Percentiles rank a stretch among this genome's conserved stretches.
Evolutionary conservation across 257 asterid genomes (phyloP).

Genomic region (Lycium ferocissimum): DNA sequence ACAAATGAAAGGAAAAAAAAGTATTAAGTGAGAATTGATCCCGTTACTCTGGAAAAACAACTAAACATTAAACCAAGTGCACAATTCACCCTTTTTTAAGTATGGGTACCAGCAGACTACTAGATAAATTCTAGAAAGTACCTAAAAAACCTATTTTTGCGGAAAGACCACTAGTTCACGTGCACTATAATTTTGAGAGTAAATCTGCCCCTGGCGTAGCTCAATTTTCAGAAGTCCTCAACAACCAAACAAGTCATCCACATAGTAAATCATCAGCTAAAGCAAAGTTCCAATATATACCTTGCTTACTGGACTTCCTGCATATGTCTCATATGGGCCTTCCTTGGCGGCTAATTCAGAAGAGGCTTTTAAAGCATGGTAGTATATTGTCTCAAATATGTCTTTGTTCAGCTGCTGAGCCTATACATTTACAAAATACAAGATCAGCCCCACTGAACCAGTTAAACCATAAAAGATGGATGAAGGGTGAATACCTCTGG

Average conservation of each 20-base stretch:
- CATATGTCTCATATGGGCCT: constrained; percentile 84
- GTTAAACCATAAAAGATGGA: not conserved
- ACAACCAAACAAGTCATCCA: not conserved
- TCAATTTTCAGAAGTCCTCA: not conserved
- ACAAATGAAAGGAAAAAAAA: no score
- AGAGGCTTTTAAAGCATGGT: constrained; percentile 87
- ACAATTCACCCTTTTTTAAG: no score
- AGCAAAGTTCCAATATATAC: constrained; percentile 44
- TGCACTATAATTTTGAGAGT: no score
- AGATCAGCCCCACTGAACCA: not conserved
- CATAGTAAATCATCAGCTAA: not conserved
- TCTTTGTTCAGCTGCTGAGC: constrained; percentile 95
- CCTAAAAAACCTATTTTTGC: no score
- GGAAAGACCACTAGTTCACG: no score
- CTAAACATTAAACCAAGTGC: no score
- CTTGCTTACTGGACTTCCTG: constrained; percentile 92
- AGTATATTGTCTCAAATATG: constrained; percentile 92
- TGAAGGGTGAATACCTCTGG: constrained; percentile 65
- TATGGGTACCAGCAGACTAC: no score
- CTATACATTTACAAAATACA: constrained; percentile 42
- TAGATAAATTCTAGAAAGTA: no score
- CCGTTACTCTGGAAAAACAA: no score
- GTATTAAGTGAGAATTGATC: no score
- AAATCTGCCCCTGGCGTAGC: no score
- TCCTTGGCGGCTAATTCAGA: constrained; percentile 73